These are phyloP conservation scores for Chaetomium sp. DNA, from an alignment of 2,329 filamentous ascomycete species.

Conservation along the genomic window DNA sequence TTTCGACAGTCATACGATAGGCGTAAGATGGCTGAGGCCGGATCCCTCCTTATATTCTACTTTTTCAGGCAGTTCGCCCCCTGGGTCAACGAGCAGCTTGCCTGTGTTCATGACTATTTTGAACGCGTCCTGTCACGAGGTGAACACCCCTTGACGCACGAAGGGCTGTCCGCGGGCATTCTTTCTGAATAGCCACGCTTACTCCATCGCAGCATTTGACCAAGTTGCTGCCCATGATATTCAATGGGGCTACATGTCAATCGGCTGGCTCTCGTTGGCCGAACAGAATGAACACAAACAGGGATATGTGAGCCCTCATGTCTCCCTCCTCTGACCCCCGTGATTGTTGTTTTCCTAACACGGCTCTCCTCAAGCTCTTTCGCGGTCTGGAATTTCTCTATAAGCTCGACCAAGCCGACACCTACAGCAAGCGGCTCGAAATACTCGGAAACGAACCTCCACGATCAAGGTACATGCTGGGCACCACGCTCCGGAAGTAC, in stretches of 20 bases:
- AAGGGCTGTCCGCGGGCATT: too few relatives aligned
- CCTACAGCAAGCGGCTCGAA: neutral
- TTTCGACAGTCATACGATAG: neutral
- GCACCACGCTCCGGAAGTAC: neutral
- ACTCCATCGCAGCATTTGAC: neutral
- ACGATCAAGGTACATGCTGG: neutral
- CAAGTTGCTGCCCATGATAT: slow-evolving; percentile 11
- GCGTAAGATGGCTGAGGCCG: too few relatives aligned
- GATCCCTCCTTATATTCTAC: too few relatives aligned
- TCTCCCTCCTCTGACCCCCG: too few relatives aligned
- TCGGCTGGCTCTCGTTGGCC: neutral
- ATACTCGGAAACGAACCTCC: neutral
- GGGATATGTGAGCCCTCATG: neutral
- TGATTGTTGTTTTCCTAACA: neutral
- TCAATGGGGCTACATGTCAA: neutral
- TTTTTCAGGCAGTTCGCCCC: neutral
- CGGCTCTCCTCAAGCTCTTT: neutral
- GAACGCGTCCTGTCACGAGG: slow-evolving; percentile 10
- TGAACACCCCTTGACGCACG: too few relatives aligned
- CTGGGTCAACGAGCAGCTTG: slow-evolving; percentile 15
- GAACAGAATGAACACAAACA: slow-evolving; percentile 1
- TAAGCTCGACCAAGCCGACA: neutral
- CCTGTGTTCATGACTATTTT: slow-evolving; percentile 13
- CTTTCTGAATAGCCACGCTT: neutral
- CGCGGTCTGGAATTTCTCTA: slow-evolving; percentile 2